phyloP scores from a whole-genome alignment of 352 stramenopile species.

The Pythium dissimile region DNA sequence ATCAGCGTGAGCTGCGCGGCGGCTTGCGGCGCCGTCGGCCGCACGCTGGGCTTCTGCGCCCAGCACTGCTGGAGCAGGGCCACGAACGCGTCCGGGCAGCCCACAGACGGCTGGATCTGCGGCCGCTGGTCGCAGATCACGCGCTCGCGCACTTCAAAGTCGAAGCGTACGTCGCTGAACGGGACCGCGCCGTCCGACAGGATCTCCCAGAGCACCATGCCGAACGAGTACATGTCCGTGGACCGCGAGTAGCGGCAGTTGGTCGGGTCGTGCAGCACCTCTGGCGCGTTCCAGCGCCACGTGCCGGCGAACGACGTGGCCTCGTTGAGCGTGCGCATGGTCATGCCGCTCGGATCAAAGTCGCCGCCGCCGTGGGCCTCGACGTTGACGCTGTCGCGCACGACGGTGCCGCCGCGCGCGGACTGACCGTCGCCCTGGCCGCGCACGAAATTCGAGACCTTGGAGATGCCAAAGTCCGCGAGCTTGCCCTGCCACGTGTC shows the following conservation, averaged over 20 bases:
- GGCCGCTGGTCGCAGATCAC: constrained; percentile 52
- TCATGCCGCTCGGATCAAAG: constrained; percentile 19
- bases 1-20: constrained; percentile 49
- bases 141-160: constrained; percentile 66
- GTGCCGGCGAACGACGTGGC: constrained; percentile 64
- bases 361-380: background rate
- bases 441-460: constrained; percentile 29
- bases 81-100: constrained; percentile 51
- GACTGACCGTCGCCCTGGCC: constrained; percentile 31
- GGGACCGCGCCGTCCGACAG: constrained; percentile 53
- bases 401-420: constrained; percentile 15
- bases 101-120: constrained; percentile 39
- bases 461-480: constrained; percentile 34
- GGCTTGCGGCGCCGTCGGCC: constrained; percentile 44
- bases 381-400: constrained; percentile 4
- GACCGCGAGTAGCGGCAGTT: constrained; percentile 60
- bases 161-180: constrained; percentile 61
- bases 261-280: constrained; percentile 61
- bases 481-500: constrained; percentile 72
- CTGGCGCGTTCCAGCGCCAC: constrained; percentile 68
- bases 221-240: constrained; percentile 75
- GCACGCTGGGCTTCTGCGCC: constrained; percentile 39
- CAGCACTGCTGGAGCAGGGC: constrained; percentile 61
- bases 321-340: constrained; percentile 44
- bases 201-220: constrained; percentile 76